Base-by-base conservation (phyloP, 2,329 filamentous ascomycete genomes). In the Talaromyces albobiverticillius region DNA sequence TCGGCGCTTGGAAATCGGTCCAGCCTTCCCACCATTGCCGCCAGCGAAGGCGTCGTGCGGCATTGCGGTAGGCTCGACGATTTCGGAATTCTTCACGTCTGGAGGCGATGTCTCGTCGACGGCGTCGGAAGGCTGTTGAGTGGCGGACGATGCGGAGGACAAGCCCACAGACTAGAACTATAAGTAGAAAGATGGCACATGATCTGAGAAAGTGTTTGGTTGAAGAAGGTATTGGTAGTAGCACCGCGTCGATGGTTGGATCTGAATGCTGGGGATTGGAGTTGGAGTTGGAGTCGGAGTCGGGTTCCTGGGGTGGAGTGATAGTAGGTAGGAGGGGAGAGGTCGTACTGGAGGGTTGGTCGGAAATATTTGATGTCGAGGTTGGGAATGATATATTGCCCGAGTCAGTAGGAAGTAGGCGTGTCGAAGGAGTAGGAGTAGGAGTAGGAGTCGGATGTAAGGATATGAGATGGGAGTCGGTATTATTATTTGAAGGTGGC, bases 31-130 rank as follows among this genome's bases (percentile, higher is more conserved):
- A 82, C 71, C 77, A 81, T 49, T 76, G 73, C 31, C 73, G 70
- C 71, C 78, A 76, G 38, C 75, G 71, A 45, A 80, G 78, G 26
- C 76, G 69, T 20, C 79, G 74, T 18, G 81, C 81, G 26, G 81
- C 80, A 29, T 76, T 72, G 41, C 75, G 76, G 60, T 84, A 84
- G 7, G 77, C 73, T 11, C 76, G 72, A 10, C 71, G 77, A 25
- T 76, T 79, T 26, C 74, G 70, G 48, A 80, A 74, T 65, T 84
- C 80, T 68, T 84, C 81, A 13, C 74, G 74, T 41, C 76, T 71
- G 14, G 81, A 79, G 8, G 78, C 74, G 23, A 79, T 73, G 54
- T 83, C 81, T 11, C 76, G 78, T 54, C 77, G 75, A 26, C 72
- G 75, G 59, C 76, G 74, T 57, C 75, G 82, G 58, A 76, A 76